Percentiles rank a stretch among this genome's conserved stretches.
Conservation (phyloP, 805 yeast genomes). For the Teunomyces cretensis region DNA sequence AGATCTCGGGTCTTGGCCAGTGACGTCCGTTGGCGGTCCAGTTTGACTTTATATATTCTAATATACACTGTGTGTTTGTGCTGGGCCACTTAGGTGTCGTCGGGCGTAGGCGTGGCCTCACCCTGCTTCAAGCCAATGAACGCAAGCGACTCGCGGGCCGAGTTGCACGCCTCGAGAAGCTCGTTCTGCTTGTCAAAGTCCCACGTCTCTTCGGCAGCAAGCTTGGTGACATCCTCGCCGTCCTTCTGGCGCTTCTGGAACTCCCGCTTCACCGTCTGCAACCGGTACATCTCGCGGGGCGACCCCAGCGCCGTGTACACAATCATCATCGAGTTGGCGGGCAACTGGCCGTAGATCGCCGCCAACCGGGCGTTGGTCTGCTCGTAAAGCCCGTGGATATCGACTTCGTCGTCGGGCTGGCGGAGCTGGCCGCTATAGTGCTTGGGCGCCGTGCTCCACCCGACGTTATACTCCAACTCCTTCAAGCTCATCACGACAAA, state of each 20-base stretch:
- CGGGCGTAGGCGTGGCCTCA: too few species aligned
- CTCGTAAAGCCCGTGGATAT: conserved; percentile 16
- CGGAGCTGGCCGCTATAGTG: conserved; percentile 18
- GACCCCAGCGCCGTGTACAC: conserved; percentile 66
- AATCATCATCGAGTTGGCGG: conserved; percentile 59
- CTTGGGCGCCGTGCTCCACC: conserved; percentile 23
- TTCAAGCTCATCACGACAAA: conserved; percentile 56
- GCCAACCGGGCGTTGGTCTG: conserved; percentile 46
- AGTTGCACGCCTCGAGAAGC: conserved; percentile 45
- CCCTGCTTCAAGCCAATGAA: conserved; percentile 41
- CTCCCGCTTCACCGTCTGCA: conserved; percentile 44
- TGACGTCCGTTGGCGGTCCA: background rate
- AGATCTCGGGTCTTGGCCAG: conserved; percentile 19
- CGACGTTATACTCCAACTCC: conserved; percentile 51
- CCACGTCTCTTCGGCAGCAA: conserved; percentile 47
- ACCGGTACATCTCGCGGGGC: conserved; percentile 45
- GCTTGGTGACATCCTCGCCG: conserved; percentile 41
- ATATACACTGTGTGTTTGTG: background rate
- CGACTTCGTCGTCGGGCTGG: background rate
- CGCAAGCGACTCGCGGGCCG: conserved; percentile 62
- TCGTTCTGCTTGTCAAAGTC: conserved; percentile 46
- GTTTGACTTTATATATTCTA: background rate
- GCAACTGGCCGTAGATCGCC: conserved; percentile 50
- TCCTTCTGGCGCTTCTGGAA: conserved; percentile 45
- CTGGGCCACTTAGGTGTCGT: too few species aligned